Conservation (phyloP, 768 basidiomycete genomes). For the Leccinum subgranulosum region DNA sequence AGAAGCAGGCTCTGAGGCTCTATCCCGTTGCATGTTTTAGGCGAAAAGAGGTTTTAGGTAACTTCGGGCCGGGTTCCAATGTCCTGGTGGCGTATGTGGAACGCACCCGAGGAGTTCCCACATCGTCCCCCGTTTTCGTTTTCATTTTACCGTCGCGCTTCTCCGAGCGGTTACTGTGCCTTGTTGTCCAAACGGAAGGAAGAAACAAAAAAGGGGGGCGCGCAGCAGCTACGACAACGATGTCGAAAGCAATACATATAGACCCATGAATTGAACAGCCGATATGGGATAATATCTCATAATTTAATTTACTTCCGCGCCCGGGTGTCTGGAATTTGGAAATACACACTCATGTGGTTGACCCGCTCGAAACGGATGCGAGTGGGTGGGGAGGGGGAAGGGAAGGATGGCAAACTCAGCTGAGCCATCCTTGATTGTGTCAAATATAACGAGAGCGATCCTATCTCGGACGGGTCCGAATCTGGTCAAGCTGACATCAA, state of each 20-base stretch:
- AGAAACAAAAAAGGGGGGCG: neutral
- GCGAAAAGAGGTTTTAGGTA: neutral
- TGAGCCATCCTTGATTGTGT: conserved; percentile 8
- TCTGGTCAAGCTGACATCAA: conserved; percentile 7
- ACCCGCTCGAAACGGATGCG: conserved; percentile 23
- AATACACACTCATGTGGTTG: neutral
- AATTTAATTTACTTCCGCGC: conserved; percentile 6
- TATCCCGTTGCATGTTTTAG: neutral
- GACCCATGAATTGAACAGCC: neutral
- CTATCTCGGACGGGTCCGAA: conserved; percentile 20
- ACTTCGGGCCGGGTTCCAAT: conserved; percentile 9
- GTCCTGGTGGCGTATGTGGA: neutral
- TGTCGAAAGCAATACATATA: neutral
- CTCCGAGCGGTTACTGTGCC: neutral
- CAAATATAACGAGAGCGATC: conserved; percentile 8
- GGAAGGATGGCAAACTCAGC: conserved; percentile 6
- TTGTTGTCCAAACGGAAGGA: conserved; percentile 3
- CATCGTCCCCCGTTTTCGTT: neutral
- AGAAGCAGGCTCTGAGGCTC: neutral
- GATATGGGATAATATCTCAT: conserved; percentile 15
- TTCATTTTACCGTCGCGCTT: neutral
- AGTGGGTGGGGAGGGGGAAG: neutral
- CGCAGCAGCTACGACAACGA: neutral
- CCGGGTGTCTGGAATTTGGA: conserved; percentile 11
- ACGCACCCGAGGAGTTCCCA: neutral